These are phyloP conservation scores for Paracoccidioides brasiliensis DNA, from an alignment of 2,329 filamentous ascomycete genomes.

Conservation along the genomic window DNA sequence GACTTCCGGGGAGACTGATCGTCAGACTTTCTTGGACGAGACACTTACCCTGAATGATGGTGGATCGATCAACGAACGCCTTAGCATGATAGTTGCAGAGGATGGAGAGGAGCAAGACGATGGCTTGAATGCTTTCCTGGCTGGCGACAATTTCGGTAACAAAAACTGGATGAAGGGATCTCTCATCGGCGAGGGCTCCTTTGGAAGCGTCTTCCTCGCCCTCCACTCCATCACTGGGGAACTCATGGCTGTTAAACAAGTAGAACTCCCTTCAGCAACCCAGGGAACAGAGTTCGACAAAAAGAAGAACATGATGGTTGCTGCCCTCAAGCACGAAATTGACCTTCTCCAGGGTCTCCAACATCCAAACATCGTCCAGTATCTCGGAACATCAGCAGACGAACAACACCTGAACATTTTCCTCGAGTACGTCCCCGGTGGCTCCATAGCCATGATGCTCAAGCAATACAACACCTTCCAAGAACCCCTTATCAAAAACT, in stretches of 20 bases:
- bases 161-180: conserved; percentile 99
- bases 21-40: conserved; percentile 77
- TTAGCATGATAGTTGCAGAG: conserved; percentile 72
- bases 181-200: conserved; percentile 90
- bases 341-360: conserved; percentile 84
- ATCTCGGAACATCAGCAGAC: conserved; percentile 87
- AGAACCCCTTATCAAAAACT: conserved; percentile 87
- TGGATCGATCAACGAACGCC: conserved; percentile 66
- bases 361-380: conserved; percentile 95
- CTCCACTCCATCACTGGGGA: conserved; percentile 93
- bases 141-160: conserved; percentile 88
- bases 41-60: conserved; percentile 52
- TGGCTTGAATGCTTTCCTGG: conserved; percentile 77
- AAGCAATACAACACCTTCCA: conserved; percentile 94
- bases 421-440: conserved; percentile 95
- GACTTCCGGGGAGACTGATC: conserved; percentile 59
- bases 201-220: conserved; percentile 89
- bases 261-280: conserved; percentile 73
- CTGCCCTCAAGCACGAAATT: conserved; percentile 93
- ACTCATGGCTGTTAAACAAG: conserved; percentile 95
- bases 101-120: conserved; percentile 88
- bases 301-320: conserved; percentile 96
- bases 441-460: conserved; percentile 95
- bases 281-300: conserved; percentile 68
- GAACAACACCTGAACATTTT: conserved; percentile 96